Conservation (phyloP, 1,139 yeast species). For the Pichia sp. region DNA sequence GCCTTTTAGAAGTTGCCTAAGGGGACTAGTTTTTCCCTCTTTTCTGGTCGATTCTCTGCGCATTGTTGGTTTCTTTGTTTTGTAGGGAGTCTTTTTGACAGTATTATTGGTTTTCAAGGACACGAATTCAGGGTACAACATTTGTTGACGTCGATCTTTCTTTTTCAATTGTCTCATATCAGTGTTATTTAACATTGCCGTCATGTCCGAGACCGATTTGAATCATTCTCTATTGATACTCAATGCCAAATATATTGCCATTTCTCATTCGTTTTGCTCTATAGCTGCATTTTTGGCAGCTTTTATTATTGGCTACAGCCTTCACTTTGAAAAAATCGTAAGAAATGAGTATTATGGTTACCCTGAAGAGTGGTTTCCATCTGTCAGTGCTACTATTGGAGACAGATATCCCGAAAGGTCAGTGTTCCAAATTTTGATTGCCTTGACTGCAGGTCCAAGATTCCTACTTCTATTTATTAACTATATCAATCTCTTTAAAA, state of each 20-base stretch:
- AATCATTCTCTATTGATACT: conserved; percentile 24
- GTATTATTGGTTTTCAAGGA: too few relatives aligned
- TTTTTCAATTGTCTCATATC: too few relatives aligned
- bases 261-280: conserved; percentile 67
- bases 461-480: conserved; percentile 62
- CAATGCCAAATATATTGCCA: conserved; percentile 59
- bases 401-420: conserved; percentile 95
- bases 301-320: conserved; percentile 56
- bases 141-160: too few relatives aligned
- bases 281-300: conserved; percentile 69
- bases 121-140: too few relatives aligned
- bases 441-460: conserved; percentile 79
- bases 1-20: too few relatives aligned
- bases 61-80: too few relatives aligned
- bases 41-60: too few relatives aligned
- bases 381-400: conserved; percentile 94
- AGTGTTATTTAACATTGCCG: too few relatives aligned
- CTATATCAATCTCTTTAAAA: conserved; percentile 36
- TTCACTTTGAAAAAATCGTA: conserved; percentile 84
- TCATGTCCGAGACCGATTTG: too few relatives aligned
- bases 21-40: too few relatives aligned
- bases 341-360: conserved; percentile 79
- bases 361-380: conserved; percentile 98
- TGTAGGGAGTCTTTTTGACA: too few relatives aligned
- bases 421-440: conserved; percentile 77